Base-by-base conservation (phyloP, 306 rosid species). In the Crataegus laevigata region DNA sequence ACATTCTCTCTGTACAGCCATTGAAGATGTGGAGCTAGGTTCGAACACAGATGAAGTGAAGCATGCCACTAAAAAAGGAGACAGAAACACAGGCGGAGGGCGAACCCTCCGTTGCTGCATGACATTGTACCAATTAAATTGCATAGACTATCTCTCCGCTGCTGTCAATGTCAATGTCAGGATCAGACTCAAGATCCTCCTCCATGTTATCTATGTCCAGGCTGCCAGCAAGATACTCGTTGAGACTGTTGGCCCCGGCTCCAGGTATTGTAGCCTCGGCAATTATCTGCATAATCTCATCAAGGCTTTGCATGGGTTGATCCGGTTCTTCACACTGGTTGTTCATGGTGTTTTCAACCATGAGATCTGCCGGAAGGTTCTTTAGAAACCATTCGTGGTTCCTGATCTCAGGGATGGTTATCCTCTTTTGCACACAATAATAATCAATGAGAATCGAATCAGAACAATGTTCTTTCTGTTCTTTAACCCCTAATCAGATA, bases 161-260 rank as follows among this genome's bases (percentile, higher is more conserved):
- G 86, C 97, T 94, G 83, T 94, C 97, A n/a, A 89, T 74, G 76
- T 94, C 97, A 43, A 94, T 91, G 66, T 94, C 97, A 4, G 96
- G 91, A 77, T 91, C 98, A 2, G 85, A 67, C 65, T 94, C 98
- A 4, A 82, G 78, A 79, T 94, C 97, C 83, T 91, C 97, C 8
- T 90, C 98, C 98, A 90, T 94, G 84, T 94, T 97, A 6, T 91
- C 98, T 3, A 94, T 87, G 74, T 94, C 98, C 82, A 91, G 88
- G 83, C 93, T 87, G 50, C 93, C 94, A 15, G 91, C 85, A 38
- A 94, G 93, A 73, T 86, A 90, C 71, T 80, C 90, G 78, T 90
- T 91, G 66, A 85, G 90, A 63, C 84, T 78, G 50, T 82, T 87
- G 43, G 89, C 77, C 60, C 96, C 96, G 3, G 96, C 94, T 0